A percentile compares a stretch with the other conserved stretches of the same genome.
phyloP scores from a whole-genome alignment of 257 asterid species.

The Scutellaria barbata region DNA sequence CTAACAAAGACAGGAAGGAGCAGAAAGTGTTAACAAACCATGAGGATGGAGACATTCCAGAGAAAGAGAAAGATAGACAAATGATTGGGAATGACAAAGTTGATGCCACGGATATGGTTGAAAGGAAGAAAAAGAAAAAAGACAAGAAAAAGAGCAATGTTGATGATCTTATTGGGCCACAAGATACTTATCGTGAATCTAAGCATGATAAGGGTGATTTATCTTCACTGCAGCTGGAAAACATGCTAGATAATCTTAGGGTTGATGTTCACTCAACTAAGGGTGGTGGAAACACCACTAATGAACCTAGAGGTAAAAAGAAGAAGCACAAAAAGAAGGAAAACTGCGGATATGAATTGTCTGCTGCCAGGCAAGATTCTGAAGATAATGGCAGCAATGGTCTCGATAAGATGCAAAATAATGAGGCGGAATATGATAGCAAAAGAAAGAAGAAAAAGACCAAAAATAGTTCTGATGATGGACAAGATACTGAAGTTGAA shows the following conservation, averaged over 20 bases:
- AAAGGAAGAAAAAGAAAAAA: conserved; percentile 40
- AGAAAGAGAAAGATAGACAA: conserved; percentile 29
- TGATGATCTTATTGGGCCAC: conserved; percentile 15
- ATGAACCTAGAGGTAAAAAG: conserved; percentile 32
- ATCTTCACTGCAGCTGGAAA: conserved; percentile 30
- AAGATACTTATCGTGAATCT: conserved; percentile 20
- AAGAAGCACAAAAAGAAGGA: conserved; percentile 37
- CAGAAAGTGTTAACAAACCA: conserved; percentile 26
- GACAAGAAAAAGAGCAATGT: conserved; percentile 24
- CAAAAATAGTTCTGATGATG: conserved; percentile 14
- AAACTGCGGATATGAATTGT: conserved; percentile 24
- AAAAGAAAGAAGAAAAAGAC: conserved; percentile 36
- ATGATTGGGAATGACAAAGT: background rate
- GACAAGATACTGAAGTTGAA: conserved; percentile 22
- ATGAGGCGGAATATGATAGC: conserved; percentile 18
- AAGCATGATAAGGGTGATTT: conserved; percentile 31
- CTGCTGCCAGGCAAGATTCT: conserved; percentile 30
- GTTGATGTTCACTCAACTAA: conserved; percentile 13
- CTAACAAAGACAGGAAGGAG: conserved; percentile 30
- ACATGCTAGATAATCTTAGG: conserved; percentile 23
- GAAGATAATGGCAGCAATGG: conserved; percentile 22
- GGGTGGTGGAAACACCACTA: conserved; percentile 21
- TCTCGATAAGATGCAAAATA: conserved; percentile 23
- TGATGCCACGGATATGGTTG: conserved; percentile 22
- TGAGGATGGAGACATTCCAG: conserved; percentile 19